phyloP scores from a whole-genome alignment of 176 grass and related monocot genomes.

The Cenchrus americanus region DNA sequence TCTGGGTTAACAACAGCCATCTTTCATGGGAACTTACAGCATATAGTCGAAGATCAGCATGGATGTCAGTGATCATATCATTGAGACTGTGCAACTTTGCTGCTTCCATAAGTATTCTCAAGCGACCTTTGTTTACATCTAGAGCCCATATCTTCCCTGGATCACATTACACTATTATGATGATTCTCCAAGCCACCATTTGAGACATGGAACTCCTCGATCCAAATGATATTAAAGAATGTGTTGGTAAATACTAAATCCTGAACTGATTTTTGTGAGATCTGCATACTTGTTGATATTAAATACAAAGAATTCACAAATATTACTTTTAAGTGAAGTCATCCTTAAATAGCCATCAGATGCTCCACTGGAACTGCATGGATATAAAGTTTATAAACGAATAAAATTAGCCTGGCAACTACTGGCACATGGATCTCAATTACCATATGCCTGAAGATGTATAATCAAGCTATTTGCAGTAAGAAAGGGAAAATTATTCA shows the following conservation, averaged over 20 bases:
- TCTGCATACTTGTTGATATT: constrained; percentile 13
- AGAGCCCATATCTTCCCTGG: constrained; percentile 79
- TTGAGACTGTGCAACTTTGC: constrained; percentile 63
- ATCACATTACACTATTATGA: constrained; percentile 37
- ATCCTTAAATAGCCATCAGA: constrained; percentile 15
- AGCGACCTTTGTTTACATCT: constrained; percentile 90
- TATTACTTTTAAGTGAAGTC: background rate
- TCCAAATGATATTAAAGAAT: constrained; percentile 11
- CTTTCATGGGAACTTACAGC: constrained; percentile 63
- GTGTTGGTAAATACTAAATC: constrained; percentile 21
- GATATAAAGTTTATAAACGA: constrained; percentile 28
- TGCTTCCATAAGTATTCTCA: constrained; percentile 87
- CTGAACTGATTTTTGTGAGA: background rate
- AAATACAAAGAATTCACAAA: constrained; percentile 19
- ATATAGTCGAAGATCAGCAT: constrained; percentile 85
- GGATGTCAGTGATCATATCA: constrained; percentile 61
- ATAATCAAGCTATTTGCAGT: constrained; percentile 22
- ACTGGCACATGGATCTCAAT: constrained; percentile 24
- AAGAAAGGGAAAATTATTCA: constrained; percentile 14
- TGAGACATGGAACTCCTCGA: background rate
- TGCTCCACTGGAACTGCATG: constrained; percentile 3
- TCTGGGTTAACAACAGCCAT: constrained; percentile 8
- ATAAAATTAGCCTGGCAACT: background rate
- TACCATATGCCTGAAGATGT: background rate
- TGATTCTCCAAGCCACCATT: constrained; percentile 17